A percentile compares a stretch with the other conserved stretches of the same genome.
Conservation (phyloP, 2,329 filamentous ascomycete genomes). For the Aspergillus sp. region DNA sequence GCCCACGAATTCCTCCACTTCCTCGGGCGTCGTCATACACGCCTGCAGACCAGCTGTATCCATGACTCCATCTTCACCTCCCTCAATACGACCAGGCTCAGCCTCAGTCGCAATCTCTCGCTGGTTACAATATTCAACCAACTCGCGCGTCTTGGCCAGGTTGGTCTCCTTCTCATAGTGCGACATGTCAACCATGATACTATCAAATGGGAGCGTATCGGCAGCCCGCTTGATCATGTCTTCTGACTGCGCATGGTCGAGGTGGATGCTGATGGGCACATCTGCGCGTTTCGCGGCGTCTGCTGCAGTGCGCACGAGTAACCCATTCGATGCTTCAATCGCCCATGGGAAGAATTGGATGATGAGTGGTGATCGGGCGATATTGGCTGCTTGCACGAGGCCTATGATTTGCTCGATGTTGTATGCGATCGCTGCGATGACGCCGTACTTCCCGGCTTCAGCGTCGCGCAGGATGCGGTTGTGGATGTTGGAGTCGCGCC, state of each 20-base stretch:
- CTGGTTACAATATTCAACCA: slow-evolving; percentile 57
- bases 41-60: slow-evolving; percentile 58
- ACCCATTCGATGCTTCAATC: slow-evolving; percentile 54
- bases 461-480: slow-evolving; percentile 50
- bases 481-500: slow-evolving; percentile 8
- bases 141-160: slow-evolving; percentile 54
- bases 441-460: slow-evolving; percentile 50
- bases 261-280: slow-evolving; percentile 56
- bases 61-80: slow-evolving; percentile 66
- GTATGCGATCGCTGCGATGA: slow-evolving; percentile 55
- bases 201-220: slow-evolving; percentile 56
- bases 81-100: slow-evolving; percentile 63
- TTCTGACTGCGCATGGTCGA: slow-evolving; percentile 59
- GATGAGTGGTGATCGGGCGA: slow-evolving; percentile 59
- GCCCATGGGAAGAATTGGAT: slow-evolving; percentile 69
- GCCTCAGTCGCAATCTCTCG: slow-evolving; percentile 62
- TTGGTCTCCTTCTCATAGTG: slow-evolving; percentile 66
- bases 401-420: slow-evolving; percentile 65
- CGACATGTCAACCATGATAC: slow-evolving; percentile 69
- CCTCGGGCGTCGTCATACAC: slow-evolving; percentile 59
- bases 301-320: slow-evolving; percentile 50
- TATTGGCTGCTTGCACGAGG: slow-evolving; percentile 61
- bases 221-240: slow-evolving; percentile 55
- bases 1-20: slow-evolving; percentile 62
- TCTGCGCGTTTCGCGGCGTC: slow-evolving; percentile 48